Conservation (phyloP, 106 monocot genomes). For the Dendrobium nobile region DNA sequence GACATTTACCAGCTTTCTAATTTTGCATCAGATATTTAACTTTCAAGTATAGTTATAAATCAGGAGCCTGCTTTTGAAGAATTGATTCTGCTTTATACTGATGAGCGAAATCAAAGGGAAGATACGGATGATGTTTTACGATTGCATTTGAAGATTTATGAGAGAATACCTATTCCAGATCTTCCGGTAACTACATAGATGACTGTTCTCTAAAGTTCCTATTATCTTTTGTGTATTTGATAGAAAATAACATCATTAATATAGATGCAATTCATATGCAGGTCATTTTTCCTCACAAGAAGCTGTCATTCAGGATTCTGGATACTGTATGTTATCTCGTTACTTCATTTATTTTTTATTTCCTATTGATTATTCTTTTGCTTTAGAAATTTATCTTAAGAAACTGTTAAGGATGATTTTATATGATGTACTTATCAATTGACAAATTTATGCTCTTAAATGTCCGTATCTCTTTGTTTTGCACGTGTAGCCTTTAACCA, state of each 20-base stretch:
- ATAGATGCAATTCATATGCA: conserved; percentile 25
- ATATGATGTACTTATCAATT: not conserved
- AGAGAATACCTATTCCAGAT: conserved; percentile 92
- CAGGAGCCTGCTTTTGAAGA: conserved; percentile 99
- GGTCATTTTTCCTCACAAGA: conserved; percentile 99
- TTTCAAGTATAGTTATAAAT: conserved; percentile 17
- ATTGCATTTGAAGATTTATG: conserved; percentile 85
- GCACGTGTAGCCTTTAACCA: not conserved
- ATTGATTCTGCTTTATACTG: conserved; percentile 83
- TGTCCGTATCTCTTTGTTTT: not conserved
- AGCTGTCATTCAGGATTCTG: conserved; percentile 88
- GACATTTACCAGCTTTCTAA: not conserved
- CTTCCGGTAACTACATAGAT: conserved; percentile 49
- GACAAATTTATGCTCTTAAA: not conserved
- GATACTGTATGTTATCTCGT: conserved; percentile 58
- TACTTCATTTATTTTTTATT: not conserved
- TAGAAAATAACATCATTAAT: conserved; percentile 6
- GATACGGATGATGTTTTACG: conserved; percentile 24
- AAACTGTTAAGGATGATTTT: not conserved
- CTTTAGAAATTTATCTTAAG: not conserved
- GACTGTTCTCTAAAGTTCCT: not conserved
- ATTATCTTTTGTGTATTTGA: not conserved
- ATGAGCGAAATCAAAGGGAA: conserved; percentile 34
- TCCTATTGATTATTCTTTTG: not conserved
- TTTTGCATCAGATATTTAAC: not conserved